Conservation (phyloP, 2,329 filamentous ascomycete species). For the Reticulascus tulasneorum region DNA sequence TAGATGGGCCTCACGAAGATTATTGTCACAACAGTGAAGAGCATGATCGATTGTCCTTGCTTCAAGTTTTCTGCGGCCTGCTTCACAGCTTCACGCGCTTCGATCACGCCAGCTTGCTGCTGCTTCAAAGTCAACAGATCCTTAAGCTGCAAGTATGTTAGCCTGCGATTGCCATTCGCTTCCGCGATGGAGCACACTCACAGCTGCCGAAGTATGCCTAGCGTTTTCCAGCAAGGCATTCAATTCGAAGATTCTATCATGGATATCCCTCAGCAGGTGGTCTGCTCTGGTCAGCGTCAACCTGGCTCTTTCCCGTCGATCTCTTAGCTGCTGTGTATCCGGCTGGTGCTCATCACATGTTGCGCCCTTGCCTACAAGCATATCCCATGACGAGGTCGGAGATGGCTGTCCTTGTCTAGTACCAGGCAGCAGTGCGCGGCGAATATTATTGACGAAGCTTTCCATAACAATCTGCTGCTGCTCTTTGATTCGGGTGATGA, state of each 20-base stretch:
- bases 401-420: too few species aligned
- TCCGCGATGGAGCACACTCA: slow-evolving; percentile 17
- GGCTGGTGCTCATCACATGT: too few species aligned
- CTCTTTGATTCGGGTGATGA: slow-evolving; percentile 36
- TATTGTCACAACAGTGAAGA: slow-evolving; percentile 43
- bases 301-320: too few species aligned
- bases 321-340: too few species aligned
- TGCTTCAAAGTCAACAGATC: slow-evolving; percentile 39
- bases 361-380: too few species aligned
- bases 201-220: slow-evolving; percentile 25
- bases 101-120: slow-evolving; percentile 40
- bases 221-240: slow-evolving; percentile 27
- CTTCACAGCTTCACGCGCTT: slow-evolving; percentile 35
- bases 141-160: slow-evolving; percentile 18
- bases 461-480: slow-evolving; percentile 29
- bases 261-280: slow-evolving; percentile 20
- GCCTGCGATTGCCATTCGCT: too few species aligned
- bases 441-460: slow-evolving; percentile 21
- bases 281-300: too few species aligned
- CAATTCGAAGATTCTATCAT: slow-evolving; percentile 27
- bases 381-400: too few species aligned
- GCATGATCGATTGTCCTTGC: slow-evolving; percentile 40
- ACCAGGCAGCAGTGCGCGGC: too few species aligned
- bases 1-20: slow-evolving; percentile 32
- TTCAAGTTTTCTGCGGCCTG: slow-evolving; percentile 34